Evolutionary conservation across 495 filamentous ascomycete species (phyloP).

Genomic region (Cudoniella acicularis): DNA sequence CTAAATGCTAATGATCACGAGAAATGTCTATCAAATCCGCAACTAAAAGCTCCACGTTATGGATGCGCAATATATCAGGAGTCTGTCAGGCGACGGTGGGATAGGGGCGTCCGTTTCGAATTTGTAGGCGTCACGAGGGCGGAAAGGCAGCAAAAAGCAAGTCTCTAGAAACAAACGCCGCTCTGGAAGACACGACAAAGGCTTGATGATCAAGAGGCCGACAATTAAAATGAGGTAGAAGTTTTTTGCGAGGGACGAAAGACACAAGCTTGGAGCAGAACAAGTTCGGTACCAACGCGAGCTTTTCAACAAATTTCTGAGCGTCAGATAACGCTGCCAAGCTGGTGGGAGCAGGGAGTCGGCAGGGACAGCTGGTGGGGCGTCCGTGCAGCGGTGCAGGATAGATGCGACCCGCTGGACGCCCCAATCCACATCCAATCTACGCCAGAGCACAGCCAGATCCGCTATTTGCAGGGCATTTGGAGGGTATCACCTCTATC

Average conservation of each 20-base stretch:
- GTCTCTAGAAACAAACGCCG: constrained; percentile 5
- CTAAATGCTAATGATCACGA: neutral
- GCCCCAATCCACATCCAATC: neutral
- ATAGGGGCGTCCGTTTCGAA: neutral
- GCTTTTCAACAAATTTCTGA: neutral
- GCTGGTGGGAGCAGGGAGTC: neutral
- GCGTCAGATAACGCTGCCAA: neutral
- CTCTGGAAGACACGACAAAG: constrained; percentile 2
- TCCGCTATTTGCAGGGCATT: neutral
- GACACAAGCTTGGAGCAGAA: neutral
- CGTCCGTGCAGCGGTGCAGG: neutral
- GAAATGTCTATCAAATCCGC: constrained; percentile 10
- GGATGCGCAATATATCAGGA: constrained; percentile 5
- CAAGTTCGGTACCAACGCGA: neutral
- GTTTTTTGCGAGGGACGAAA: neutral
- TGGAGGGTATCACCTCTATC: too few relatives aligned
- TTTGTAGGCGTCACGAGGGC: constrained; percentile 6
- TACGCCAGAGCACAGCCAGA: neutral
- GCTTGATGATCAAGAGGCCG: neutral
- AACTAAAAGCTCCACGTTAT: neutral
- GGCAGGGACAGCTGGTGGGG: neutral
- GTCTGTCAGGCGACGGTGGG: constrained; percentile 4
- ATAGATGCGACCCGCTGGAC: neutral
- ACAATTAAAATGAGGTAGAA: neutral
- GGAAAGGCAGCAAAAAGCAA: constrained; percentile 8